These are phyloP conservation scores for Aspergillus conjunctus DNA, from an alignment of 495 filamentous ascomycete species.

Conservation along the genomic window DNA sequence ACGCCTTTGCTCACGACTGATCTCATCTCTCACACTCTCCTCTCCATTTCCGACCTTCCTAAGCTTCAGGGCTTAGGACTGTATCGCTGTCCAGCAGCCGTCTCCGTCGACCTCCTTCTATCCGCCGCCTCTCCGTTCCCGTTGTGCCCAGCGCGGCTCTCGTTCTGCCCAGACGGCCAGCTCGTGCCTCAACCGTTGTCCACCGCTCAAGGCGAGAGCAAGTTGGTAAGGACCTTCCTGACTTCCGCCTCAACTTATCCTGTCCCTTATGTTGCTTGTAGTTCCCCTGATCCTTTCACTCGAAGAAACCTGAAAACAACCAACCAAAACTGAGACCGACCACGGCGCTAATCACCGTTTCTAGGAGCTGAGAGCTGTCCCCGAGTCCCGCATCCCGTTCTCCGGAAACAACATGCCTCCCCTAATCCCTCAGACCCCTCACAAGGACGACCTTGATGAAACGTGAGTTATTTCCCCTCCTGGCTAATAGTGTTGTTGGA, in stretches of 20 bases:
- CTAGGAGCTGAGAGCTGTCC: conserved; percentile 9
- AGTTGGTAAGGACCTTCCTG: background rate
- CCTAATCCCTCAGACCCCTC: conserved; percentile 54
- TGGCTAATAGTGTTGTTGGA: background rate
- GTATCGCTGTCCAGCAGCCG: background rate
- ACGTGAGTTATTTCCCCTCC: conserved; percentile 63
- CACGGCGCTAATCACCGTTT: conserved; percentile 10
- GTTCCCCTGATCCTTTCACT: background rate
- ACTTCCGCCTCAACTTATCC: background rate
- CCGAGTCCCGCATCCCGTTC: conserved; percentile 13
- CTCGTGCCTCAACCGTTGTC: conserved; percentile 16
- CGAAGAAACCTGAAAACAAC: too few species aligned
- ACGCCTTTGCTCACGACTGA: conserved; percentile 31
- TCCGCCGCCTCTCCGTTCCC: background rate
- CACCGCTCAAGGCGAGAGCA: conserved; percentile 20
- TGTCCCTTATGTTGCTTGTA: background rate
- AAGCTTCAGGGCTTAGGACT: conserved; percentile 2
- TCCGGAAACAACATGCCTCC: conserved; percentile 38
- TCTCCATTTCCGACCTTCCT: background rate
- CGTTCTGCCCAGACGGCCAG: background rate
- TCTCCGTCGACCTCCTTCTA: background rate
- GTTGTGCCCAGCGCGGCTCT: background rate
- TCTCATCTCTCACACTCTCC: conserved; percentile 18
- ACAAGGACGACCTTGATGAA: conserved; percentile 79
- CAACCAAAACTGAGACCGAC: background rate